Evolutionary conservation across 2,329 filamentous ascomycete genomes (phyloP).

Genomic region (Emmonsia crescens): DNA sequence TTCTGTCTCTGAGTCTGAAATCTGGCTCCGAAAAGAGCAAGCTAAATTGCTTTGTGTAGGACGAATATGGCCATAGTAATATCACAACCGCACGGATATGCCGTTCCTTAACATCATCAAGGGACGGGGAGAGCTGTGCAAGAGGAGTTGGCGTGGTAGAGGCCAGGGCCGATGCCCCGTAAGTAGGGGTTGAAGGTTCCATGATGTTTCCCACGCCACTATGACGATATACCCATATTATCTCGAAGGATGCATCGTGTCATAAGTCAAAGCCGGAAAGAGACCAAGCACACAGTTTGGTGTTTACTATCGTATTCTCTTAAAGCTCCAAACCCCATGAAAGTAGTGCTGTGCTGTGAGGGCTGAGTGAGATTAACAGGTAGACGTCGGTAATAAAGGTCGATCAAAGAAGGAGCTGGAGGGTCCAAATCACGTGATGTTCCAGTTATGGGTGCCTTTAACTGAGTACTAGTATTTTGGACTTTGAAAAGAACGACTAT

Average conservation of each 20-base stretch:
- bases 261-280: not conserved
- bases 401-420: too few species aligned
- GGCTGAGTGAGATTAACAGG: not conserved
- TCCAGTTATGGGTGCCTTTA: too few species aligned
- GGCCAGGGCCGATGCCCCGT: conserved; percentile 14
- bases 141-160: conserved; percentile 26
- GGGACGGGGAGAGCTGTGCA: conserved; percentile 30
- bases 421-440: not conserved
- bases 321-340: too few species aligned
- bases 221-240: not conserved
- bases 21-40: conserved; percentile 78
- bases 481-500: too few species aligned
- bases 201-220: not conserved
- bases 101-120: conserved; percentile 18
- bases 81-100: conserved; percentile 62
- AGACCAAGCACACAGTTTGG: not conserved
- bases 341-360: not conserved
- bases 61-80: conserved; percentile 85
- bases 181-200: conserved; percentile 6
- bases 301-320: not conserved
- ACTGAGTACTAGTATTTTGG: not conserved
- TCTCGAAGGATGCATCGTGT: not conserved
- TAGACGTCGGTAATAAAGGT: too few species aligned
- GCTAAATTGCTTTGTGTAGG: conserved; percentile 59
- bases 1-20: conserved; percentile 62